Evolutionary conservation across 495 filamentous ascomycete species (phyloP).

Genomic region (Penicillium roqueforti): DNA sequence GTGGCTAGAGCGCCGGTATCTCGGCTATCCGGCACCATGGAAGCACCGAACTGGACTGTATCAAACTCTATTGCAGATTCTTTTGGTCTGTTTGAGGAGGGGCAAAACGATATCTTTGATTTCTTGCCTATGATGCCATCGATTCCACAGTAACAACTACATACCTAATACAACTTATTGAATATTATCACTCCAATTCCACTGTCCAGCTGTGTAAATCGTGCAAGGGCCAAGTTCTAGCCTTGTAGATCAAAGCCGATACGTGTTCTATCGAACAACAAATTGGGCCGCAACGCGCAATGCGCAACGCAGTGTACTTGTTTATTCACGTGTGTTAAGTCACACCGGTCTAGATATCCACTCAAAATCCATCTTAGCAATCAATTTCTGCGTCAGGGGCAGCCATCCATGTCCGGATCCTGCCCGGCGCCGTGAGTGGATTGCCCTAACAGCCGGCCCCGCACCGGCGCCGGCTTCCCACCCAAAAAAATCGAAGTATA

Average conservation of each 20-base stretch:
- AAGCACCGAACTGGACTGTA: conserved; percentile 41
- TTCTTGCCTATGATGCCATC: conserved; percentile 43
- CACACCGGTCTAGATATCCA: neutral
- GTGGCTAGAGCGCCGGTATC: conserved; percentile 29
- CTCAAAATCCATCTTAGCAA: conserved; percentile 4
- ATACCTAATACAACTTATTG: neutral
- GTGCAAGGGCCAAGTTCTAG: neutral
- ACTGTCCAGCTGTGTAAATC: neutral
- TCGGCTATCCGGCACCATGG: conserved; percentile 34
- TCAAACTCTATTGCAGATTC: conserved; percentile 43
- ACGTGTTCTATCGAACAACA: neutral
- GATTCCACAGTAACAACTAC: conserved; percentile 24
- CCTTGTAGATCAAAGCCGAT: conserved; percentile 1
- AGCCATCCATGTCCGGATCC: conserved; percentile 23
- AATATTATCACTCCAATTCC: neutral
- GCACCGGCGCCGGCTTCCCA: conserved; percentile 24
- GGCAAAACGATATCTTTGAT: conserved; percentile 44
- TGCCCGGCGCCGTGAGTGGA: conserved; percentile 22
- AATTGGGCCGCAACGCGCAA: conserved; percentile 21
- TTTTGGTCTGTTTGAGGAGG: conserved; percentile 45
- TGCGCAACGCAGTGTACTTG: conserved; percentile 7
- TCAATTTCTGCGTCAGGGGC: conserved; percentile 13
- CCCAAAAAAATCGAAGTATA: conserved; percentile 20
- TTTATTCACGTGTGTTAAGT: conserved; percentile 13
- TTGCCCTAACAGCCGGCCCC: conserved; percentile 26